Evolutionary conservation across 2,329 filamentous ascomycete species (phyloP).

Genomic region (Pyrenochaeta sp.): DNA sequence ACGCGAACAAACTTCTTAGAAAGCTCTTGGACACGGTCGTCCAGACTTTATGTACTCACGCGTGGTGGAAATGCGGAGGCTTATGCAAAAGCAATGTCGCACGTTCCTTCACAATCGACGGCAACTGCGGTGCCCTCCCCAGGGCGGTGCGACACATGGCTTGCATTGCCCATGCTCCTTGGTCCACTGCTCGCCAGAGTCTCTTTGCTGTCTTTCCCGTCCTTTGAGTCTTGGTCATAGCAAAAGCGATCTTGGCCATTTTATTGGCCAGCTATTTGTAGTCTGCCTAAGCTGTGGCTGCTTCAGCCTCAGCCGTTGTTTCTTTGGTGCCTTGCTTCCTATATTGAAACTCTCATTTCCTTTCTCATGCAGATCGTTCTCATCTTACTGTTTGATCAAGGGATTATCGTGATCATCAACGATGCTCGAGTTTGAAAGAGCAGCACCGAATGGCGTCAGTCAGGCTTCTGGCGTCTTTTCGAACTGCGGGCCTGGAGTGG

Average conservation of each 20-base stretch:
- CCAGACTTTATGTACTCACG: neutral
- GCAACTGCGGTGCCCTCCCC: neutral
- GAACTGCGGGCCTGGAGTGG: slow-evolving; percentile 26
- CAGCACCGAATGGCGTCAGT: slow-evolving; percentile 15
- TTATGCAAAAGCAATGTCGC: neutral
- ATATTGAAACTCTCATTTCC: slow-evolving; percentile 5
- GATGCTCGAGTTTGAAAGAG: slow-evolving; percentile 2
- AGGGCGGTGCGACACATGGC: slow-evolving; percentile 10
- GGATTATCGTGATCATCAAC: neutral
- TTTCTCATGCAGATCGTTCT: neutral
- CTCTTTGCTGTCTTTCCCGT: slow-evolving; percentile 8
- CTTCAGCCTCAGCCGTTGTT: neutral
- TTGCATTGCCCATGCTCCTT: slow-evolving; percentile 3
- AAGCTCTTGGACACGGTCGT: no score
- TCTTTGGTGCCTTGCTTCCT: slow-evolving; percentile 7
- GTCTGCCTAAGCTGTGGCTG: neutral
- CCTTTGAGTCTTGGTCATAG: neutral
- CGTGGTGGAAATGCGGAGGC: neutral
- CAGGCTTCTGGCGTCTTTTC: slow-evolving; percentile 22
- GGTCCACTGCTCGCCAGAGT: slow-evolving; percentile 4
- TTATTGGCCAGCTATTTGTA: slow-evolving; percentile 14
- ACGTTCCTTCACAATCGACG: neutral
- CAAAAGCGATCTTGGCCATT: slow-evolving; percentile 1
- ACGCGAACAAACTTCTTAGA: neutral
- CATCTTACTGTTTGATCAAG: neutral